phyloP scores from a whole-genome alignment of 805 yeast species.

The Cyberlindnera euphorbiae region DNA sequence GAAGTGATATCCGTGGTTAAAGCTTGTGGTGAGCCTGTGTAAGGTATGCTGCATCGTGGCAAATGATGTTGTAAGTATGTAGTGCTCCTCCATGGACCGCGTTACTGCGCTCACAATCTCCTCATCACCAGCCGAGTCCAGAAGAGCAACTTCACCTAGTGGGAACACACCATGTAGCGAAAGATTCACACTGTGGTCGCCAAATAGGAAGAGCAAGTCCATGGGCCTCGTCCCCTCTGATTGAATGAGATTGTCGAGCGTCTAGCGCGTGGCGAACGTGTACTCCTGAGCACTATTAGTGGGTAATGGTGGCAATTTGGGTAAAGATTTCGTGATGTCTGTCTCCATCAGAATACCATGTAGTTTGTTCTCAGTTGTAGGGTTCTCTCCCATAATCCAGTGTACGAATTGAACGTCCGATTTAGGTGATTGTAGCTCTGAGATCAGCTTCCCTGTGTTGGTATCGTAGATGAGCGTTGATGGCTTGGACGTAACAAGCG shows the following conservation, averaged over 20 bases:
- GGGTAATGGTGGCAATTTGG: constrained; percentile 32
- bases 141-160: constrained; percentile 21
- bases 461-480: constrained; percentile 41
- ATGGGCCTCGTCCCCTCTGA: constrained; percentile 17
- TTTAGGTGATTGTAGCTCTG: constrained; percentile 13
- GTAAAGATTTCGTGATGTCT: constrained; percentile 31
- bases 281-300: constrained; percentile 9
- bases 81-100: constrained; percentile 12
- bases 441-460: constrained; percentile 39
- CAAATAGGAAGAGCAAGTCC: constrained; percentile 26
- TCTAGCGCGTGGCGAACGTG: constrained; percentile 25
- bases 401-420: constrained; percentile 13
- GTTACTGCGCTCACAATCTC: constrained; percentile 16
- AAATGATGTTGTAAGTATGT: constrained; percentile 19
- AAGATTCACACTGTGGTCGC: constrained; percentile 23
- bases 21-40: constrained; percentile 12
- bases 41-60: constrained; percentile 19
- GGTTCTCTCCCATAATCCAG: constrained; percentile 11
- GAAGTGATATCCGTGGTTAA: constrained; percentile 10
- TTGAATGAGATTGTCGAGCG: constrained; percentile 27
- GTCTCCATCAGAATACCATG: constrained; percentile 25
- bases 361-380: constrained; percentile 8
- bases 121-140: constrained; percentile 11
- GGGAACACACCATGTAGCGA: constrained; percentile 31
- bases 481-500: constrained; percentile 41